Percentiles rank a stretch among this genome's conserved stretches.
phyloP scores from a whole-genome alignment of 805 yeast genomes.

The Candida saitoana region DNA sequence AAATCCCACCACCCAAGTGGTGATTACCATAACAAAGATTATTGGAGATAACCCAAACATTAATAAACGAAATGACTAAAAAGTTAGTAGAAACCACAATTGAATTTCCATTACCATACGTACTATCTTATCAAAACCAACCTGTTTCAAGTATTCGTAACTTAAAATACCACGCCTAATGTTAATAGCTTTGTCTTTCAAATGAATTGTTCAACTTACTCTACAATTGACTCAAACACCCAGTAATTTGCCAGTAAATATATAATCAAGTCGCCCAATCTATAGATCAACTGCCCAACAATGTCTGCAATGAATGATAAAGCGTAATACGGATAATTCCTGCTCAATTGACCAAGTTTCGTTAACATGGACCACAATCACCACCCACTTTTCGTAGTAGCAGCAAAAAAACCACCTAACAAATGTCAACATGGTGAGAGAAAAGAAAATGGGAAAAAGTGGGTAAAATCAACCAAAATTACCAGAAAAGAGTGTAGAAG shows the following conservation, averaged over 20 bases:
- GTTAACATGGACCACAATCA: no score
- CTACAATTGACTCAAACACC: not conserved
- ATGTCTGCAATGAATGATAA: not conserved
- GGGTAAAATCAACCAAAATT: no score
- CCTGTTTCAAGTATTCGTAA: not conserved
- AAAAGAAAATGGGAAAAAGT: no score
- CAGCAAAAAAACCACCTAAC: no score
- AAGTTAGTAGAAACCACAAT: not conserved
- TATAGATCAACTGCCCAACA: not conserved
- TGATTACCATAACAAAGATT: not conserved
- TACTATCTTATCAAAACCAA: not conserved
- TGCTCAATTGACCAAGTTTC: no score
- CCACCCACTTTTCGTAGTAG: no score
- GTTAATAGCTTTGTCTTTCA: not conserved
- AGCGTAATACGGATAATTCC: no score
- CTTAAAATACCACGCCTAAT: not conserved
- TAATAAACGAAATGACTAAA: not conserved
- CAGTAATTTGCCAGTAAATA: not conserved
- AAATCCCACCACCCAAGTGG: slow-evolving; percentile 1
- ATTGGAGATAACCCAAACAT: slow-evolving; percentile 6
- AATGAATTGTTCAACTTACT: not conserved
- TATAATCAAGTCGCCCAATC: not conserved
- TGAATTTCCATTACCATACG: not conserved
- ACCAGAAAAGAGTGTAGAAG: no score
- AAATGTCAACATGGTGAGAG: no score